These are phyloP conservation scores for Marchantia paleacea DNA, from an alignment of 225 moss, liverwort and hornwort genomes.

Conservation along the genomic window DNA sequence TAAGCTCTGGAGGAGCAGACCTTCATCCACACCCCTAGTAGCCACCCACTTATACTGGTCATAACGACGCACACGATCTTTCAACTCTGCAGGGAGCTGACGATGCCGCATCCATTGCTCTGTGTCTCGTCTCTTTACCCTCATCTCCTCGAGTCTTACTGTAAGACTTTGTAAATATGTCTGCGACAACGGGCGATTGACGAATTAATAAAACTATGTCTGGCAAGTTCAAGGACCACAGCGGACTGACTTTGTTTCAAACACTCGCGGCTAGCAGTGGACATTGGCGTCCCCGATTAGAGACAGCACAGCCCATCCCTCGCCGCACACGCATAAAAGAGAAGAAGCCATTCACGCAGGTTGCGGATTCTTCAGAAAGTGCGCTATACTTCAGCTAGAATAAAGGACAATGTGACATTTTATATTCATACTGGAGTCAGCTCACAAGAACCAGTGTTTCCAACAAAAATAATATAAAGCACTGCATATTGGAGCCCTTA, in stretches of 20 bases:
- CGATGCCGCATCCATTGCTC: slow-evolving; percentile 97
- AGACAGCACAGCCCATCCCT: too few species aligned
- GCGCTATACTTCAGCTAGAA: too few species aligned
- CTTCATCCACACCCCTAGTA: slow-evolving; percentile 86
- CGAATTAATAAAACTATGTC: neutral
- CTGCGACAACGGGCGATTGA: slow-evolving; percentile 30
- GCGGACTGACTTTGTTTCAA: neutral
- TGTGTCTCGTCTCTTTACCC: slow-evolving; percentile 84
- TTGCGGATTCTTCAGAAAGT: too few species aligned
- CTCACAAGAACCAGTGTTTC: too few species aligned
- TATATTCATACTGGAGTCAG: too few species aligned
- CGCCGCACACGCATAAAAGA: too few species aligned
- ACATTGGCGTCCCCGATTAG: too few species aligned
- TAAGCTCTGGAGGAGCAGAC: slow-evolving; percentile 59
- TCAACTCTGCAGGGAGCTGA: slow-evolving; percentile 59
- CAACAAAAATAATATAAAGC: too few species aligned
- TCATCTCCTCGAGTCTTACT: slow-evolving; percentile 86
- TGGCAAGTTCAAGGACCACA: neutral
- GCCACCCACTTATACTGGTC: slow-evolving; percentile 96
- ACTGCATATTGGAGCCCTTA: too few species aligned
- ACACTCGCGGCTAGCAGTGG: too few species aligned
- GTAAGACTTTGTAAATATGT: slow-evolving; percentile 82
- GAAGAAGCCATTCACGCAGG: too few species aligned
- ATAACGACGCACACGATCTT: slow-evolving; percentile 66
- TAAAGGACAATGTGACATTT: too few species aligned